phyloP scores from a whole-genome alignment of 179 eudicot genomes.

The Drosera spatulata region DNA sequence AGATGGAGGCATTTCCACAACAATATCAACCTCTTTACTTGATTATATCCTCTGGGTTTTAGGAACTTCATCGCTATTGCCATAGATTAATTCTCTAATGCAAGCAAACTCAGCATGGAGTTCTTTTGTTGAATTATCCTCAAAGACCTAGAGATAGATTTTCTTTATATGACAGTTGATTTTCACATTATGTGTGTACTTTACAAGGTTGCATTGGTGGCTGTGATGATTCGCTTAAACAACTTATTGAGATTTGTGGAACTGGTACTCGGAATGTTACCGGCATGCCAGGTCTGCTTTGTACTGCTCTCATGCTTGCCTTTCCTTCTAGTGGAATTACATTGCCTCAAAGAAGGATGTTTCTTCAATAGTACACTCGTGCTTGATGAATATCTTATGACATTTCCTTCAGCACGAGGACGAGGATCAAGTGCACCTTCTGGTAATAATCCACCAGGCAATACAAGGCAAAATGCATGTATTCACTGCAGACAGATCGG shows the following conservation, averaged over 20 bases:
- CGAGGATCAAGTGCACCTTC: conserved; percentile 38
- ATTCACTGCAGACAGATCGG: conserved; percentile 51
- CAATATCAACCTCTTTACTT: no score
- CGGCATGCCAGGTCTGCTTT: conserved; percentile 31
- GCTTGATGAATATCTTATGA: neutral
- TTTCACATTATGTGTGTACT: neutral
- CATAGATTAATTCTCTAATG: no score
- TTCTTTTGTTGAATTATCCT: no score
- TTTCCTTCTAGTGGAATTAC: neutral
- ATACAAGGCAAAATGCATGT: conserved; percentile 34
- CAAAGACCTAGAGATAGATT: no score
- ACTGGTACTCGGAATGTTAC: conserved; percentile 70
- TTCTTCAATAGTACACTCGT: neutral
- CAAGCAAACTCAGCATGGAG: no score
- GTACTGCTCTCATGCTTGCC: neutral
- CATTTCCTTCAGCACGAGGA: conserved; percentile 34
- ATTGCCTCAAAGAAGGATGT: no score
- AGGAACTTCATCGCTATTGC: no score
- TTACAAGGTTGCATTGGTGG: conserved; percentile 87
- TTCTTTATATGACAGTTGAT: neutral
- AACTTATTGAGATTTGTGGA: conserved; percentile 81
- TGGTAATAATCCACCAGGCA: conserved; percentile 33
- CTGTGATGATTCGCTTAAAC: conserved; percentile 69
- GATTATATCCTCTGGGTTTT: no score
- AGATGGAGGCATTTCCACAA: no score